Evolutionary conservation across 495 filamentous ascomycete genomes (phyloP), one percentile per base, ranked within the genome.

Genomic region (Penicillium ucsense): DNA sequence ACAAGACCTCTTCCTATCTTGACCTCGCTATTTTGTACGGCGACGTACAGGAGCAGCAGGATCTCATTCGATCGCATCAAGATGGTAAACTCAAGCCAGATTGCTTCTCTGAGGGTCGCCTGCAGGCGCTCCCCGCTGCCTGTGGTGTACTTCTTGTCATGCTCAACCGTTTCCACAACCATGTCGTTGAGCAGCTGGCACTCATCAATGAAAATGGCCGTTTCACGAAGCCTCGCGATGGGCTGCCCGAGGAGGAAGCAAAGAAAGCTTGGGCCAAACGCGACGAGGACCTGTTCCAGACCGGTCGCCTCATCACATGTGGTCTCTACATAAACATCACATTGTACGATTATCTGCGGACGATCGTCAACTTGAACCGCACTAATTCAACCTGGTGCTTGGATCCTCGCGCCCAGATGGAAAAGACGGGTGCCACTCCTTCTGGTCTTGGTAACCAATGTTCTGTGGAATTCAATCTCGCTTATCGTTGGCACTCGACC

Each of bases 311-410:
- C 33, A 74, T 90, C 50, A 89, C 84, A 3, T 89, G 84, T 34
- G 86, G 88, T 44, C 70, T 91, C 5, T 92, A 89, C 62, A 86
- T 89, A 59, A 90, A 92, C 70, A 85, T 88, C 54, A 82, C 86
- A 5, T 68, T 92, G 32, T 75, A 85, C 48, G 88, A 94, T 56
- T 94, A 94, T 59, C 76, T 94, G 35, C 81, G 88, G 29, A 88
- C 85, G 12, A 89, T 94, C 52, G 73, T 92, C 63, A 90, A 89
- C 60, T 62, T 89, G 47, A 91, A 91, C 66, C 75, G 85, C 35
- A 78, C 75, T 43, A 79, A 83, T 55, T 83, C 83, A 8, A 85
- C 80, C 4, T 94, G 88, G 86, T 88, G 83, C 27, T 71, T 94
- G 41, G 71, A 74, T 46, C 71, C 71, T 37, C 63, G 71, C 40